phyloP scores from a whole-genome alignment of 2,329 filamentous ascomycete species.

The Arthrocladium fulminans region DNA sequence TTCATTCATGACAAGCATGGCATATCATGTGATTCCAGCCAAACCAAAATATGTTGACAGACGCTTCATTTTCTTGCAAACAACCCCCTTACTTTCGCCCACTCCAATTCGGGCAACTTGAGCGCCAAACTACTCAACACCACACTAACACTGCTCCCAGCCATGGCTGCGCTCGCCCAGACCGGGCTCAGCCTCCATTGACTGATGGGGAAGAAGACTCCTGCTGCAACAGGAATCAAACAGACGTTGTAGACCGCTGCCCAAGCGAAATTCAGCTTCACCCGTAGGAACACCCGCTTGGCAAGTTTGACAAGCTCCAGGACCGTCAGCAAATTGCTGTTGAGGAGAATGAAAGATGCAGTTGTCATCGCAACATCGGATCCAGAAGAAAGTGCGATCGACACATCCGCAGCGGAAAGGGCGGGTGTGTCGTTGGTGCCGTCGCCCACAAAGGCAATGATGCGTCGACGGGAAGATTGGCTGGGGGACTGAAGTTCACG shows the following conservation, averaged over 20 bases:
- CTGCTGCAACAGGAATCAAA: slow-evolving; percentile 72
- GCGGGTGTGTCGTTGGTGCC: slow-evolving; percentile 85
- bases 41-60: too few species aligned
- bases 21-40: too few species aligned
- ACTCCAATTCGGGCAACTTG: slow-evolving; percentile 32
- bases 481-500: slow-evolving; percentile 27
- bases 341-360: slow-evolving; percentile 71
- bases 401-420: slow-evolving; percentile 71
- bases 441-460: slow-evolving; percentile 77
- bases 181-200: slow-evolving; percentile 40
- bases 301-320: slow-evolving; percentile 68
- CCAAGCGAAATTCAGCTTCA: slow-evolving; percentile 80
- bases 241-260: slow-evolving; percentile 72
- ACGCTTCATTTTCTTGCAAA: slow-evolving; percentile 2
- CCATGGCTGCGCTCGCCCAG: slow-evolving; percentile 90
- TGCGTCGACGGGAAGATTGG: slow-evolving; percentile 32
- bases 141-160: slow-evolving; percentile 81
- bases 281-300: slow-evolving; percentile 62
- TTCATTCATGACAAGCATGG: too few species aligned
- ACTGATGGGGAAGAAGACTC: slow-evolving; percentile 58
- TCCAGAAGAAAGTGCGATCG: slow-evolving; percentile 65
- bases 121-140: slow-evolving; percentile 71
- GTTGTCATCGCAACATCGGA: slow-evolving; percentile 76
- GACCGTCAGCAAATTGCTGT: slow-evolving; percentile 59
- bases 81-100: slow-evolving; percentile 1